Evolutionary conservation across 148 eudicot species (phyloP).

Genomic region (Cornus controversa): DNA sequence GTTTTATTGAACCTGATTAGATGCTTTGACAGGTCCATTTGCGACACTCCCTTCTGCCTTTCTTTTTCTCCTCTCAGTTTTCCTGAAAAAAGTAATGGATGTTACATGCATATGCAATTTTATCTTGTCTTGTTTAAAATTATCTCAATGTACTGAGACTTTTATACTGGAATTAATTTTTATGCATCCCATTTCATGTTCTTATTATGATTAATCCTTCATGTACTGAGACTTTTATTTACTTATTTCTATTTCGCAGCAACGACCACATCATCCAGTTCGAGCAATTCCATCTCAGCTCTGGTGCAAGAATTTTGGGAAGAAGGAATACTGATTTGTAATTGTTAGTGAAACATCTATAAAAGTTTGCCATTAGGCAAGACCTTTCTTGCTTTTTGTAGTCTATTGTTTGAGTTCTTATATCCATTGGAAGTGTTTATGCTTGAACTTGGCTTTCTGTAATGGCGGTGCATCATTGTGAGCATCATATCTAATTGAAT

Average conservation of each 20-base stretch:
- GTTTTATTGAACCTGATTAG: too few species aligned
- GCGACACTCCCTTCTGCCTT: too few species aligned
- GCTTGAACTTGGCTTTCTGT: constrained; percentile 7
- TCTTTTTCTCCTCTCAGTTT: too few species aligned
- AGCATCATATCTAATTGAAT: too few species aligned
- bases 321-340: constrained; percentile 61
- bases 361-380: constrained; percentile 14
- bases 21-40: too few species aligned
- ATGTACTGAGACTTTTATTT: too few species aligned
- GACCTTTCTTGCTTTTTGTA: background rate
- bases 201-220: background rate
- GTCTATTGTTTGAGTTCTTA: background rate
- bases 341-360: background rate
- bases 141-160: background rate
- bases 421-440: constrained; percentile 1
- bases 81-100: too few species aligned
- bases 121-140: too few species aligned
- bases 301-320: constrained; percentile 99
- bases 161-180: background rate
- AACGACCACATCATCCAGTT: constrained; percentile 89
- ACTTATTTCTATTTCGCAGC: constrained; percentile 49
- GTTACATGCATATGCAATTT: too few species aligned
- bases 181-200: background rate
- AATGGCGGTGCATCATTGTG: background rate
- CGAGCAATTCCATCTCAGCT: constrained; percentile 91